These are phyloP conservation scores for Debaryomycetaceae sp. DNA, from an alignment of 1,139 yeast genomes.

Conservation along the genomic window DNA sequence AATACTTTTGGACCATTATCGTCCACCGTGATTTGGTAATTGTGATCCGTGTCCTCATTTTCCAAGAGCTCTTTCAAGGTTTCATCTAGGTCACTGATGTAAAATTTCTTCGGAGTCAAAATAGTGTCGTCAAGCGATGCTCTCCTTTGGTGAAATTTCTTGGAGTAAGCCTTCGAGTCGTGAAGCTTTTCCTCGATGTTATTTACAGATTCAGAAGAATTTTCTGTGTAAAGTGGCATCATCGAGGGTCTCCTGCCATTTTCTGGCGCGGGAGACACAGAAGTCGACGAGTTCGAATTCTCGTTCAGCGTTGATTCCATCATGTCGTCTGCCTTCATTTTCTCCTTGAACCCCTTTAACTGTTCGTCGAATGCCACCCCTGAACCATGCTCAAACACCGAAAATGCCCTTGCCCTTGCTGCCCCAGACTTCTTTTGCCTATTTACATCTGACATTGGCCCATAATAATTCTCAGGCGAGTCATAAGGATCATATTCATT, in stretches of 20 bases:
- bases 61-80: conserved; percentile 68
- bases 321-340: conserved; percentile 3
- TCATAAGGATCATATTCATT: conserved; percentile 62
- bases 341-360: conserved; percentile 1
- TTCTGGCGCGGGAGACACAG: conserved; percentile 6
- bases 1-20: conserved; percentile 92
- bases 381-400: conserved; percentile 34
- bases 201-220: conserved; percentile 12
- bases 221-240: conserved; percentile 28
- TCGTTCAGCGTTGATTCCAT: background rate
- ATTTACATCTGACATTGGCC: conserved; percentile 59
- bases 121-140: conserved; percentile 65
- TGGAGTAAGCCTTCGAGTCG: background rate
- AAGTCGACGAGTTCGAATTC: conserved; percentile 1
- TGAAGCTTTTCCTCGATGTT: conserved; percentile 1
- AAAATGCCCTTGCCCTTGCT: conserved; percentile 51
- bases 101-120: conserved; percentile 50
- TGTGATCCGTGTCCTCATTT: conserved; percentile 83
- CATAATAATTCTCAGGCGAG: conserved; percentile 67
- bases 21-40: conserved; percentile 86
- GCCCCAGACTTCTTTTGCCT: conserved; percentile 30
- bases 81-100: conserved; percentile 69
- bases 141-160: conserved; percentile 38
- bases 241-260: conserved; percentile 26
- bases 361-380: conserved; percentile 8